Evolutionary conservation across 495 filamentous ascomycete genomes (phyloP), one percentile per base, ranked within the genome.

Genomic region (Hyaloscypha finlandica): DNA sequence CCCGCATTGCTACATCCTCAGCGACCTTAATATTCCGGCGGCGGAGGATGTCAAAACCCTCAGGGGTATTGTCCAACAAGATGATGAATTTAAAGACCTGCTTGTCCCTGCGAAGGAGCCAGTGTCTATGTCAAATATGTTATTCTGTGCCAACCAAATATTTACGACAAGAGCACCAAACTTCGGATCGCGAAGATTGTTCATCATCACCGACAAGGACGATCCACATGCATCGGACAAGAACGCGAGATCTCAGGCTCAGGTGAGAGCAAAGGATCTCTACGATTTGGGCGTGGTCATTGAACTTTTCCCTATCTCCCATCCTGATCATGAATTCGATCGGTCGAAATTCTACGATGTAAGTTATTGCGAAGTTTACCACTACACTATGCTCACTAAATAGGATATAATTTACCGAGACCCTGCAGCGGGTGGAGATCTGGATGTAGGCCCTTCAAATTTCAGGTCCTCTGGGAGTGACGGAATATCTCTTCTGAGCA

Each of bases 161-260:
- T 97, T 99, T 77, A 96, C 95, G 3, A 97, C 91, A 2, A 97
- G 90, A 73, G 93, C 96, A 0, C 88, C 95, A 19, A 98, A 97
- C 71, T 97, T 98, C 75, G 87, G 92, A 29, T 97, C 95, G 0
- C 81, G 96, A 51, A 86, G 96, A 37, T 80, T 99, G 12, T 98
- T 99, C 78, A 88, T 99, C 66, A 93, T 99, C 64, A 97, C 96
- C 2, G 94, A 98, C 73, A 90, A 97, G 64, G 96, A 99, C 74
- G 84, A 93, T 74, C 95, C 96, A 6, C 92, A 97, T 73, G 81
- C 77, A 2, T 79, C 85, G 3, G 89, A 90, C 69, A 94, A 92
- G 73, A 77, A 81, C 8, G 76, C 89, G 25, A 89, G 87, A 48
- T 90, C 89, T 51, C 86, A 89, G 22, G 90, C 96, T 4, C 89